phyloP scores from a whole-genome alignment of 1,284 basidiomycete species.

The Gastroboletus turbinatus region DNA sequence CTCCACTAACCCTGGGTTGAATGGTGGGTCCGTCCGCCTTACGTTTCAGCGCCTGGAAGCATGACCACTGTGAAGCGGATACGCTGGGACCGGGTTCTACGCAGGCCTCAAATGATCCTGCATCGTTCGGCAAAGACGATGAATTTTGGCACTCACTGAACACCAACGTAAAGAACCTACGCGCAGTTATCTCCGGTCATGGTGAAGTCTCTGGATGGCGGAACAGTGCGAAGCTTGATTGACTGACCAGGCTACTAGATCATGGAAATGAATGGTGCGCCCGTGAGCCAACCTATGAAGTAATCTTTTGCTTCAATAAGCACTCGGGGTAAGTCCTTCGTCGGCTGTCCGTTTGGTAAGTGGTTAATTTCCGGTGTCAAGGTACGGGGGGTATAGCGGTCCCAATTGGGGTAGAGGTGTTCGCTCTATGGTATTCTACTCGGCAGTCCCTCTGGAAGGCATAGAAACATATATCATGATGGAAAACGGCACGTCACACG shows the following conservation, averaged over 20 bases:
- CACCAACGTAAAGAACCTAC: conserved; percentile 58
- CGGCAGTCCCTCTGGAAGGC: conserved; percentile 41
- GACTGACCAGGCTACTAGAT: conserved; percentile 41
- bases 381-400: conserved; percentile 62
- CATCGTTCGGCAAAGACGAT: conserved; percentile 45
- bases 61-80: conserved; percentile 44
- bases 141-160: conserved; percentile 64
- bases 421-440: conserved; percentile 59
- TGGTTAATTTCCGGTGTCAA: conserved; percentile 21
- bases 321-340: conserved; percentile 57
- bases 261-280: conserved; percentile 76
- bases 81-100: conserved; percentile 55
- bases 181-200: conserved; percentile 65
- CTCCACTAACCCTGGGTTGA: conserved; percentile 56
- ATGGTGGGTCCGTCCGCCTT: conserved; percentile 41
- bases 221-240: background rate
- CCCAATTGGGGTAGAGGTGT: conserved; percentile 61
- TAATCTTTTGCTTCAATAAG: conserved; percentile 72
- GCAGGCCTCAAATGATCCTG: conserved; percentile 45
- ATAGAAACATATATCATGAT: conserved; percentile 64
- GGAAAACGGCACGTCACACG: conserved; percentile 50
- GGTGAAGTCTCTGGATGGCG: conserved; percentile 36
- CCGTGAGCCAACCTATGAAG: conserved; percentile 55
- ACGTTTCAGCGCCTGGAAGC: background rate
- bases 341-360: background rate